Percentiles rank a stretch among this genome's conserved stretches.
phyloP scores from a whole-genome alignment of 495 filamentous ascomycete genomes.

The Astrocystis sublimbata region DNA sequence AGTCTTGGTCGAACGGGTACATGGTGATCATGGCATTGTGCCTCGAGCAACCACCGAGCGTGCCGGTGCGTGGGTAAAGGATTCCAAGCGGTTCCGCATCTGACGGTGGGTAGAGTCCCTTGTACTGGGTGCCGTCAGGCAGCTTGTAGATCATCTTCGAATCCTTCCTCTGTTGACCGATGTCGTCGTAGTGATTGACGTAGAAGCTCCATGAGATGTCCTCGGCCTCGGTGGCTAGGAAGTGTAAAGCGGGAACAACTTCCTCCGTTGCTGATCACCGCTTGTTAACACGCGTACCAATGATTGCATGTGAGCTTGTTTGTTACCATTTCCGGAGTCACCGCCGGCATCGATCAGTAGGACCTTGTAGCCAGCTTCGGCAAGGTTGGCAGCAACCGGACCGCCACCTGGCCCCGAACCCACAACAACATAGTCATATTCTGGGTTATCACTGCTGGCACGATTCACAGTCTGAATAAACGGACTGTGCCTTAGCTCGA shows the following conservation, averaged over 20 bases:
- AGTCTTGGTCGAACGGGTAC: slow-evolving; percentile 45
- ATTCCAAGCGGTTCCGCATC: slow-evolving; percentile 37
- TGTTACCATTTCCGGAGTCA: slow-evolving; percentile 35
- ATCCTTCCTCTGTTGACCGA: slow-evolving; percentile 44
- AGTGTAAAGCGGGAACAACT: slow-evolving; percentile 42
- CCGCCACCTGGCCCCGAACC: slow-evolving; percentile 64
- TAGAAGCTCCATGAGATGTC: slow-evolving; percentile 51
- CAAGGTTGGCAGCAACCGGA: slow-evolving; percentile 58
- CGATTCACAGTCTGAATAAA: neutral
- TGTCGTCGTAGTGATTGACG: slow-evolving; percentile 48
- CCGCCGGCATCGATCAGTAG: slow-evolving; percentile 63
- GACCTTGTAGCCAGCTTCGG: slow-evolving; percentile 54
- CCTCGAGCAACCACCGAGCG: slow-evolving; percentile 49
- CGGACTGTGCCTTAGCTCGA: neutral
- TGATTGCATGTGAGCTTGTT: neutral
- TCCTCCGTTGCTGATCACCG: slow-evolving; percentile 13
- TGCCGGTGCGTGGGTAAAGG: slow-evolving; percentile 46
- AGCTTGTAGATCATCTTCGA: slow-evolving; percentile 49
- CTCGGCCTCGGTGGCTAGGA: slow-evolving; percentile 42
- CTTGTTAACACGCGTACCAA: slow-evolving; percentile 27
- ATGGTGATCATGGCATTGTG: slow-evolving; percentile 50
- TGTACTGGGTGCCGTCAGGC: slow-evolving; percentile 39
- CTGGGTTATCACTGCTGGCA: slow-evolving; percentile 9
- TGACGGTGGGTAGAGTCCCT: slow-evolving; percentile 4
- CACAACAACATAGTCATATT: slow-evolving; percentile 63